Percentiles rank a stretch among this genome's conserved stretches.
These are phyloP conservation scores for Papilionanthe hybrid DNA, from an alignment of 116 monocot genomes.

Conservation along the genomic window DNA sequence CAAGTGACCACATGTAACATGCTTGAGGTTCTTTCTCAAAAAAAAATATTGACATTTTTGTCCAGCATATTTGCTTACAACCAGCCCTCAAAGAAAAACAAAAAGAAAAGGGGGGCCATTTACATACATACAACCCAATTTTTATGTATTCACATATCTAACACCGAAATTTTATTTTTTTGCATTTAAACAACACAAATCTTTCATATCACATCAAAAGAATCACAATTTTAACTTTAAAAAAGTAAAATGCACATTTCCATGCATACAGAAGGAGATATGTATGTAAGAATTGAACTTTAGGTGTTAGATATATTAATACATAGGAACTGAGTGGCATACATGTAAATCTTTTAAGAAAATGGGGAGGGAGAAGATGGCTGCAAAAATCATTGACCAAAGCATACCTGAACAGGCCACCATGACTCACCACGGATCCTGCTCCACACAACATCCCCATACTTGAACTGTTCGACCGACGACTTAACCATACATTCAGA, in stretches of 20 bases:
- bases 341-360: not conserved
- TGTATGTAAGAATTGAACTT: no score
- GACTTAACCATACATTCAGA: constrained; percentile 9
- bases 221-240: no score
- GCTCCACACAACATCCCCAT: constrained; percentile 37
- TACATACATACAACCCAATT: not conserved
- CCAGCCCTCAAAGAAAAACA: not conserved
- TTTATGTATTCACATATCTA: no score
- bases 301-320: not conserved
- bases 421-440: constrained; percentile 24
- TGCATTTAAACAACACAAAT: no score
- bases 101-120: not conserved
- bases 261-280: no score
- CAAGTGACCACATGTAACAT: not conserved
- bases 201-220: no score
- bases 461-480: not conserved
- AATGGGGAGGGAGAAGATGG: not conserved
- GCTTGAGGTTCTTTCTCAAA: not conserved
- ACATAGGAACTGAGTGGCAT: not conserved
- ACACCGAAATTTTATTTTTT: no score
- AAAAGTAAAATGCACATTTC: no score
- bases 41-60: not conserved
- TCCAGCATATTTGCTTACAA: not conserved
- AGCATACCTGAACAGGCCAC: constrained; percentile 49
- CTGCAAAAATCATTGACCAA: not conserved